phyloP scores from a whole-genome alignment of 148 eudicot species.

The Arbutus unedo region DNA sequence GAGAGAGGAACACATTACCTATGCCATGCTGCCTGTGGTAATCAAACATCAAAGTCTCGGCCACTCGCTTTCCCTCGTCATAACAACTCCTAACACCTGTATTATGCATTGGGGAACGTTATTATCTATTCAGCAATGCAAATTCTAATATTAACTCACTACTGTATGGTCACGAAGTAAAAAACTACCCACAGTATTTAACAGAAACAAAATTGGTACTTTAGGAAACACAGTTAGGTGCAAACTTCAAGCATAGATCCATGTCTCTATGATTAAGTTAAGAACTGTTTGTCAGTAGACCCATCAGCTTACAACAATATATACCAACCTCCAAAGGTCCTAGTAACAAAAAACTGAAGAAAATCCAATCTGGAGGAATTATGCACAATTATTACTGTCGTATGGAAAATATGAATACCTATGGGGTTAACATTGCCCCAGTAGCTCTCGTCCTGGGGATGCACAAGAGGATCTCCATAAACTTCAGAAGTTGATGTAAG shows the following conservation, averaged over 20 bases:
- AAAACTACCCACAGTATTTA: background rate
- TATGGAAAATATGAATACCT: conserved; percentile 36
- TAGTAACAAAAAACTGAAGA: background rate
- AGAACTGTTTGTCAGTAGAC: background rate
- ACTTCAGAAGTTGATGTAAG: conserved; percentile 97
- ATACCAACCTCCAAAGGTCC: background rate
- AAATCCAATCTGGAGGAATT: background rate
- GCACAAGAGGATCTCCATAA: conserved; percentile 96
- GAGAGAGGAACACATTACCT: conserved; percentile 35
- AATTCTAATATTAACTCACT: background rate
- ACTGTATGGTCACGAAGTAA: background rate
- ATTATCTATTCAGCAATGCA: background rate
- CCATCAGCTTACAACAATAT: background rate
- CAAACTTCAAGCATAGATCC: conserved; percentile 5
- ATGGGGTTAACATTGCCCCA: conserved; percentile 99
- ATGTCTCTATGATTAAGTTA: background rate
- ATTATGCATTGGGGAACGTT: background rate
- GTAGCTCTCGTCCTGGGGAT: conserved; percentile 88
- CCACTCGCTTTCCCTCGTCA: conserved; percentile 96
- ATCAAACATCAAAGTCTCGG: conserved; percentile 97
- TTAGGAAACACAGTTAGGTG: too few relatives aligned
- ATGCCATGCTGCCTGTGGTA: conserved; percentile 96
- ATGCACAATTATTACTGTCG: background rate
- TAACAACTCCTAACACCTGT: conserved; percentile 96
- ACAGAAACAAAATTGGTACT: background rate